These are phyloP conservation scores for Paracoccidioides lutzii DNA, from an alignment of 2,329 filamentous ascomycete genomes.

Conservation along the genomic window DNA sequence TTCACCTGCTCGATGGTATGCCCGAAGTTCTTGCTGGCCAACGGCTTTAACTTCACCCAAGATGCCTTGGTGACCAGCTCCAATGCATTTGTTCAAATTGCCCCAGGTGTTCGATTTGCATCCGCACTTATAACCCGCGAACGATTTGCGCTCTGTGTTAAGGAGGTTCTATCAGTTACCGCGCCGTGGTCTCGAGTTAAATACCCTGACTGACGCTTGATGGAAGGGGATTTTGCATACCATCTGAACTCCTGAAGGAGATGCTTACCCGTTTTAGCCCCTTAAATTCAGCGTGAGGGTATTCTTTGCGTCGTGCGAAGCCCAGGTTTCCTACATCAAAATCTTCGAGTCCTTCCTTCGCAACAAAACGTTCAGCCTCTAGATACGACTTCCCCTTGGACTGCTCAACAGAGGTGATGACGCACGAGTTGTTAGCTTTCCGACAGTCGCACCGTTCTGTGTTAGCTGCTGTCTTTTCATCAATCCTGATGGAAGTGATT, in stretches of 20 bases:
- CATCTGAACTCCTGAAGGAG: not conserved
- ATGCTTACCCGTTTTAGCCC: slow-evolving; percentile 1
- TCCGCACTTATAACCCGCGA: not conserved
- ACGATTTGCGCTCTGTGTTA: not conserved
- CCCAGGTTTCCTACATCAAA: not conserved
- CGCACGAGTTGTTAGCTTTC: not conserved
- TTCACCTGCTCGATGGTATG: not conserved
- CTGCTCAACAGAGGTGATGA: not conserved
- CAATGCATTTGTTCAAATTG: not conserved
- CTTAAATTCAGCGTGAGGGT: not conserved
- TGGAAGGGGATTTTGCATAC: not conserved
- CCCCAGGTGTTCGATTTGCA: not conserved
- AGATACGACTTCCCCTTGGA: not conserved
- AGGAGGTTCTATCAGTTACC: not conserved
- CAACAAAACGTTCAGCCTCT: not conserved
- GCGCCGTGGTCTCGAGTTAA: not conserved
- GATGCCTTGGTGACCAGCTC: not conserved
- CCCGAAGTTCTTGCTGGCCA: slow-evolving; percentile 1
- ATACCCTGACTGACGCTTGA: not conserved
- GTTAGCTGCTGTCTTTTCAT: not conserved
- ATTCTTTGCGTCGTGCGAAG: not conserved
- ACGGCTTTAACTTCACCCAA: slow-evolving; percentile 1
- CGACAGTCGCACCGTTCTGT: slow-evolving; percentile 2
- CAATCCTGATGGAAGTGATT: not conserved
- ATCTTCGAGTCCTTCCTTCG: not conserved